A percentile compares a stretch with the other conserved stretches of the same genome.
phyloP scores from a whole-genome alignment of 1,284 basidiomycete genomes.

The Ceratobasidium sp. region DNA sequence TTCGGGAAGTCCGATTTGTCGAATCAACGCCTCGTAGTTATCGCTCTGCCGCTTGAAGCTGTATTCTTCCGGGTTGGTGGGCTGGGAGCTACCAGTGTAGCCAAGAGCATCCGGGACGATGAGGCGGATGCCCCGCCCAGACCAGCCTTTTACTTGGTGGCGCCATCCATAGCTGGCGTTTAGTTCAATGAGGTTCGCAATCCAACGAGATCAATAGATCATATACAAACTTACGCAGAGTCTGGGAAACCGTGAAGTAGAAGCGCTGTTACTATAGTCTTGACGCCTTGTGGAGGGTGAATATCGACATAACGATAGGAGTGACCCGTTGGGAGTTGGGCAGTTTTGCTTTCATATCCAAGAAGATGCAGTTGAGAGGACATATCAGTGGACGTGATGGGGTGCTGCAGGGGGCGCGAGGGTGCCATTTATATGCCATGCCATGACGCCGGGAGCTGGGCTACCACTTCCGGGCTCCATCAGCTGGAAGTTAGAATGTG shows the following conservation, averaged over 20 bases:
- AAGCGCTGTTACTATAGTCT: slow-evolving; percentile 35
- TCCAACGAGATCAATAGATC: neutral
- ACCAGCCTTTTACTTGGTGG: slow-evolving; percentile 44
- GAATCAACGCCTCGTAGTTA: slow-evolving; percentile 26
- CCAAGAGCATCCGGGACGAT: slow-evolving; percentile 41
- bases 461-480: too few species aligned
- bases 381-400: neutral
- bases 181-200: neutral
- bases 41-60: slow-evolving; percentile 33
- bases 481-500: too few species aligned
- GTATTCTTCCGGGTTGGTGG: slow-evolving; percentile 33
- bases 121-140: slow-evolving; percentile 36
- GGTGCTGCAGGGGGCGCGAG: neutral
- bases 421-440: too few species aligned
- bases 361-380: slow-evolving; percentile 26
- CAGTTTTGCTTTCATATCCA: slow-evolving; percentile 38
- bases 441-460: neutral
- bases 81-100: slow-evolving; percentile 40
- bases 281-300: slow-evolving; percentile 26
- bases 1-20: slow-evolving; percentile 18
- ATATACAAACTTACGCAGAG: slow-evolving; percentile 30
- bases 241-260: slow-evolving; percentile 41
- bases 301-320: slow-evolving; percentile 38
- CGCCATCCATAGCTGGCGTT: slow-evolving; percentile 35
- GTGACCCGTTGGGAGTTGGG: slow-evolving; percentile 31